A percentile compares a stretch with the other conserved stretches of the same genome.
Evolutionary conservation across 225 moss, liverwort and hornwort genomes (phyloP).

Genomic region (Physcomitrium patens): DNA sequence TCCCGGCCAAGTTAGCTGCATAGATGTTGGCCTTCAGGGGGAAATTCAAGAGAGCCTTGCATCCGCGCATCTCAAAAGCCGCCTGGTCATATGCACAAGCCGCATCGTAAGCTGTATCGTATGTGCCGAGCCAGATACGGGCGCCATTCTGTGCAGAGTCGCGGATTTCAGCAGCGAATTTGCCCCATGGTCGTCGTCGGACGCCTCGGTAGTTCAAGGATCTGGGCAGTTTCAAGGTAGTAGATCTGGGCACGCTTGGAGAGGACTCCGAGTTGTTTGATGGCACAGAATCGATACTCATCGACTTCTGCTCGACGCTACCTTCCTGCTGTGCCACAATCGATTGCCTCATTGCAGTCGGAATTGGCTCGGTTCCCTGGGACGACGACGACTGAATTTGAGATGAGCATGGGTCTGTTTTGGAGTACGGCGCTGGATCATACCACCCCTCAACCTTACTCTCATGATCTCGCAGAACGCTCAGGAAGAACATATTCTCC

Average conservation of each 20-base stretch:
- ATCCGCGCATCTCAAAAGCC: constrained; percentile 67
- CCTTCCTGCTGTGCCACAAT: too few relatives aligned
- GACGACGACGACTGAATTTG: constrained; percentile 7
- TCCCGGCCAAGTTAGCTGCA: constrained; percentile 33
- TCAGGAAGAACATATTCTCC: constrained; percentile 33
- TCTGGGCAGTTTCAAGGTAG: constrained; percentile 20
- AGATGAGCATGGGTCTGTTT: neutral
- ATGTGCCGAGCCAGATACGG: constrained; percentile 65
- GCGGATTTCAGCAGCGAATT: constrained; percentile 64
- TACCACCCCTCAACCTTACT: constrained; percentile 4
- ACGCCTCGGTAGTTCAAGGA: constrained; percentile 53
- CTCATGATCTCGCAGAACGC: constrained; percentile 28
- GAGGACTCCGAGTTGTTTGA: neutral
- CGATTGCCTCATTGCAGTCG: too few relatives aligned
- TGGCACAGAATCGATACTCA: neutral
- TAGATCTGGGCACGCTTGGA: neutral
- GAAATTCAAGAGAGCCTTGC: constrained; percentile 60
- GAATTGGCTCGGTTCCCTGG: neutral
- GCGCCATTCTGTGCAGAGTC: constrained; percentile 66
- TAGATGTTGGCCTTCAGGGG: constrained; percentile 49
- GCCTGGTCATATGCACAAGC: constrained; percentile 68
- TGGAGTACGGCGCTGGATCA: neutral
- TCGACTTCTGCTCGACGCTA: neutral
- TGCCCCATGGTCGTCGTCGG: constrained; percentile 62
- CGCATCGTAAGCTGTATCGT: constrained; percentile 61